Percentiles rank a stretch among this genome's conserved stretches.
phyloP scores from a whole-genome alignment of 768 basidiomycete genomes.

The Exsudoporus frostii region DNA sequence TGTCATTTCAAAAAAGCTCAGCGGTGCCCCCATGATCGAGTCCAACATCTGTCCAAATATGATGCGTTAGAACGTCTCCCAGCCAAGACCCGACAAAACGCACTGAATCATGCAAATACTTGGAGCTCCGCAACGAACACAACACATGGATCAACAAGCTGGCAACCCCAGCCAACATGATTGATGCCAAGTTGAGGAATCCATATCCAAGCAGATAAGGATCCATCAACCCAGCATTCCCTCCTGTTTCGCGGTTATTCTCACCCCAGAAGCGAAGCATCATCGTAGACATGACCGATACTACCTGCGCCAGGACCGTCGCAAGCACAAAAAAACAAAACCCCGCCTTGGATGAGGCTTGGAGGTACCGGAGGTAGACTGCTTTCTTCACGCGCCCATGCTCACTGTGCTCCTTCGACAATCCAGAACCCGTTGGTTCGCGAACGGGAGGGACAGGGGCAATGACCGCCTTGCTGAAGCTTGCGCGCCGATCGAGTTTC shows the following conservation, averaged over 20 bases:
- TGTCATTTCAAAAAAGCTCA: constrained; percentile 88
- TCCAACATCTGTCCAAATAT: constrained; percentile 59
- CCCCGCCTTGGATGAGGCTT: constrained; percentile 72
- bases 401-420: constrained; percentile 70
- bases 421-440: constrained; percentile 40
- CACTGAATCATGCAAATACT: constrained; percentile 73
- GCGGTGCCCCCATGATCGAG: constrained; percentile 76
- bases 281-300: constrained; percentile 57
- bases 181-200: constrained; percentile 57
- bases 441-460: constrained; percentile 40
- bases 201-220: constrained; percentile 65
- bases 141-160: constrained; percentile 73
- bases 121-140: constrained; percentile 72
- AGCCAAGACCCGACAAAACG: constrained; percentile 19
- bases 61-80: not conserved
- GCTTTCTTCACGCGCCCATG: constrained; percentile 74
- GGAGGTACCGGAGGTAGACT: constrained; percentile 77
- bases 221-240: constrained; percentile 53
- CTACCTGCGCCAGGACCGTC: constrained; percentile 53
- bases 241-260: constrained; percentile 59
- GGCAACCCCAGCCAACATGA: constrained; percentile 49
- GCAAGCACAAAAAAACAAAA: constrained; percentile 63
- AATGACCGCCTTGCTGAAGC: constrained; percentile 58
- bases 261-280: constrained; percentile 80
- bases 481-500: constrained; percentile 53